Percentiles rank a stretch among this genome's conserved stretches.
Conservation (phyloP, 805 yeast genomes). For the Maudiozyma bulderi region DNA sequence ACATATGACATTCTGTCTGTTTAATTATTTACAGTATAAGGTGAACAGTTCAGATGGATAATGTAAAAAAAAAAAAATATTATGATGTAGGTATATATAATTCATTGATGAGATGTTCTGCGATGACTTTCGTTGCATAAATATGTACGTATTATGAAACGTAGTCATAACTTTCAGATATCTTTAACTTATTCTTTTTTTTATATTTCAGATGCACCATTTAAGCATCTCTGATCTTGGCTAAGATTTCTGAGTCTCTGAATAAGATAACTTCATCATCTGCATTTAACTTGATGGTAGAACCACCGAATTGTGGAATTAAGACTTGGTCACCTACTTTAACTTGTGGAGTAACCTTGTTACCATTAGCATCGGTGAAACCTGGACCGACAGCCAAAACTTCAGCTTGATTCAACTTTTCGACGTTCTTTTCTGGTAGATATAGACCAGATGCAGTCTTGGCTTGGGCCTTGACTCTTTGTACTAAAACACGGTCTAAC, state of each 20-base stretch:
- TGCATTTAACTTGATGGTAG: conserved; percentile 76
- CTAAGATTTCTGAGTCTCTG: conserved; percentile 92
- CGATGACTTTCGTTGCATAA: too few species aligned
- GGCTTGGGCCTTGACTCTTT: conserved; percentile 83
- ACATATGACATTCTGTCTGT: too few species aligned
- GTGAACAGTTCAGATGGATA: too few species aligned
- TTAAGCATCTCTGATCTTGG: conserved; percentile 62
- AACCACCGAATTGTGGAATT: conserved; percentile 92
- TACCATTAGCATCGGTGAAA: conserved; percentile 63
- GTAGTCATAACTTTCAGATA: too few species aligned
- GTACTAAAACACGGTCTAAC: conserved; percentile 92
- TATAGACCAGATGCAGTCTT: conserved; percentile 88
- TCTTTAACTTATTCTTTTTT: too few species aligned
- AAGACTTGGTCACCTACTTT: conserved; percentile 87
- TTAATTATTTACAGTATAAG: too few species aligned
- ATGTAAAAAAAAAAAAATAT: too few species aligned
- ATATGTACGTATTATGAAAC: too few species aligned
- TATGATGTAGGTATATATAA: too few species aligned
- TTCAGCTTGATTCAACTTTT: conserved; percentile 83
- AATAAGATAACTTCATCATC: conserved; percentile 68
- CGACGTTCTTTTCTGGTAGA: conserved; percentile 93
- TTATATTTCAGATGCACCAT: background rate
- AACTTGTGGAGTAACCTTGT: conserved; percentile 62
- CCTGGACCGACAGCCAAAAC: conserved; percentile 97
- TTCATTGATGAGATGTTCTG: too few species aligned